Base-by-base conservation (phyloP, 1,139 yeast species). In the Suhomyces anneliseae region DNA sequence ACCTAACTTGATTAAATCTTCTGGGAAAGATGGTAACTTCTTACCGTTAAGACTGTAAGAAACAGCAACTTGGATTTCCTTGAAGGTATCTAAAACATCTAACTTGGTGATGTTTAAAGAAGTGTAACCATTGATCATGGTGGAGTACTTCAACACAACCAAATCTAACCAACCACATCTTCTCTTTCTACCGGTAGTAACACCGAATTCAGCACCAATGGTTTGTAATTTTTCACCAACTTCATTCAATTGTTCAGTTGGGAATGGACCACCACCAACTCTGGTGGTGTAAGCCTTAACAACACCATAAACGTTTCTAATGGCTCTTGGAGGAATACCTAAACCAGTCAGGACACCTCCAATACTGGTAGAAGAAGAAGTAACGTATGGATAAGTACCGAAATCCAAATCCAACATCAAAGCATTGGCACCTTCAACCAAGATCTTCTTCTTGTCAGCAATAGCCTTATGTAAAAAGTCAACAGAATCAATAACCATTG, bases 261-360 rank as follows among this genome's bases (percentile, higher is more conserved):
- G 98, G 87, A 93, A 93, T 34, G 99, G 99, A 54, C 99, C 99
- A 64, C 90, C 98, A 61, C 99, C 99, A 49, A 93, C 99, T 72
- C 99, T 85, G 38, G 99, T 93, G 42, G 99, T 95, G 71, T 93
- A 93, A 40, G 99, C 99, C 76, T 93, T 93, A 47, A 92, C 98
- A 38, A 93, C 99, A 69, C 99, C 99, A 65, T 86, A 90, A 42
- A 90, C 77, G 65, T 90, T 85, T 46, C 77, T 80, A 59, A 93
- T 86, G 55, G 83, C 74, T 56, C 74, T 81, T 58, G 99, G 99
- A 34, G 99, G 97, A 51, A 93, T 70, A 60, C 98, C 99, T 56
- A 95, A 80, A 54, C 99, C 99, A 39, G 99, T 93, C 62, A 92
- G 78, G 47, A 93, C 99, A 70, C 99, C 99, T 59, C 99, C 99